Evolutionary conservation across 495 filamentous ascomycete species (phyloP).

Genomic region (Podospora conica): DNA sequence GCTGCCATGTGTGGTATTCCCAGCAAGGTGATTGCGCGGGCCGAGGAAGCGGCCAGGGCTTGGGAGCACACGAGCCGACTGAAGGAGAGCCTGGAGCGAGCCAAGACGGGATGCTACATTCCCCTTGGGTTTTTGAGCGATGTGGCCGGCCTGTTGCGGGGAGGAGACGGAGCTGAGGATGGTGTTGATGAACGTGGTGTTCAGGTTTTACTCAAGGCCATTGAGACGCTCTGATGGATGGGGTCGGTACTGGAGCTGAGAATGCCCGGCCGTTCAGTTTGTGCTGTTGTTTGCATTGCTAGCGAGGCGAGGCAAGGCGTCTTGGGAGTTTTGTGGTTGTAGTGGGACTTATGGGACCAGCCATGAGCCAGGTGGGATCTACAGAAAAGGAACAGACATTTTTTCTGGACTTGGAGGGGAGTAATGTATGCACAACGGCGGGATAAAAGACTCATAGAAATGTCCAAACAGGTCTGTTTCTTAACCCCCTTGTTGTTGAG

Average conservation of each 20-base stretch:
- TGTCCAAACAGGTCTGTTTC: neutral
- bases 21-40: slow-evolving; percentile 70
- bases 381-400: neutral
- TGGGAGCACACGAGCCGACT: slow-evolving; percentile 94
- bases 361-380: neutral
- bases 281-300: neutral
- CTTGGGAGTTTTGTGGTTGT: neutral
- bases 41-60: slow-evolving; percentile 82
- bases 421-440: neutral
- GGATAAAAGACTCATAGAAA: neutral
- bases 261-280: neutral
- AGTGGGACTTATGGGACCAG: too few species aligned
- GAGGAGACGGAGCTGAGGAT: slow-evolving; percentile 39
- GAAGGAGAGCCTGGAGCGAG: slow-evolving; percentile 80
- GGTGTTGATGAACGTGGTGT: slow-evolving; percentile 49
- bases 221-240: slow-evolving; percentile 60
- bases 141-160: slow-evolving; percentile 71
- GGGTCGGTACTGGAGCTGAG: neutral
- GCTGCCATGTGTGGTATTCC: slow-evolving; percentile 96
- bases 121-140: slow-evolving; percentile 89
- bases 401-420: neutral
- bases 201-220: slow-evolving; percentile 67
- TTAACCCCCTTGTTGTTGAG: neutral
- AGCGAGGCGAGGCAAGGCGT: neutral
- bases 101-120: slow-evolving; percentile 67